Evolutionary conservation across 768 basidiomycete genomes (phyloP), one percentile per base, ranked within the genome.

Genomic region (Neoboletus magnificus): DNA sequence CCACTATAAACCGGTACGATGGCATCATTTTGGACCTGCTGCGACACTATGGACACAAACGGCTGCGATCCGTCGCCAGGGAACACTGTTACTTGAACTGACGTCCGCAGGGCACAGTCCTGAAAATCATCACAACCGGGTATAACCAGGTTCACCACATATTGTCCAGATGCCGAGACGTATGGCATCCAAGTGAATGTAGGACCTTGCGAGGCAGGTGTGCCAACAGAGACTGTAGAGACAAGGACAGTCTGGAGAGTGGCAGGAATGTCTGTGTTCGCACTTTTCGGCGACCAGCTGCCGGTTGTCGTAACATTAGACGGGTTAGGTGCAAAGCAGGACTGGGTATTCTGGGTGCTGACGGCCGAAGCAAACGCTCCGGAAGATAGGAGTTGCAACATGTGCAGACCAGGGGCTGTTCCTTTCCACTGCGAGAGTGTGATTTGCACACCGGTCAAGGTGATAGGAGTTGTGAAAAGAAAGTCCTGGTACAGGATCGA

Each of bases 401-500:
- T 77, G 68, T 96, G 93, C 33, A 99, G 74, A 41, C 95, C 97
- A 4, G 91, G 82, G 9, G 84, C 82, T 10, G 76, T 71, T 36
- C 94, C 96, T 43, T 75, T 79, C 80, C 88, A 96, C 45, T 78
- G 74, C 9, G 86, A 83, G 20, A 98, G 76, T 52, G 84, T 87
- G 64, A 99, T 77, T 71, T 95, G 87, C 58, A 97, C 83, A 48
- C 97, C 97, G 7, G 94, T 97, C 62, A 98, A 82, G n/a, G 77
- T 73, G 33, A 82, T 67, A 7, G 80, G 71, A 9, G 70, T 68
- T 48, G 78, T 71, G 69, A 98, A 98, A 40, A 97, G 74, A 74
- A 97, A 99, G 71, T 99, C 97, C 71, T 98, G 94, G 68, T 93
- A 98, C 1, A 83, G 79, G 54, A 98, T 73, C 12, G 83, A 79